These are phyloP conservation scores for Cyamopsis tetragonoloba DNA, from an alignment of 306 rosid species.

Conservation along the genomic window DNA sequence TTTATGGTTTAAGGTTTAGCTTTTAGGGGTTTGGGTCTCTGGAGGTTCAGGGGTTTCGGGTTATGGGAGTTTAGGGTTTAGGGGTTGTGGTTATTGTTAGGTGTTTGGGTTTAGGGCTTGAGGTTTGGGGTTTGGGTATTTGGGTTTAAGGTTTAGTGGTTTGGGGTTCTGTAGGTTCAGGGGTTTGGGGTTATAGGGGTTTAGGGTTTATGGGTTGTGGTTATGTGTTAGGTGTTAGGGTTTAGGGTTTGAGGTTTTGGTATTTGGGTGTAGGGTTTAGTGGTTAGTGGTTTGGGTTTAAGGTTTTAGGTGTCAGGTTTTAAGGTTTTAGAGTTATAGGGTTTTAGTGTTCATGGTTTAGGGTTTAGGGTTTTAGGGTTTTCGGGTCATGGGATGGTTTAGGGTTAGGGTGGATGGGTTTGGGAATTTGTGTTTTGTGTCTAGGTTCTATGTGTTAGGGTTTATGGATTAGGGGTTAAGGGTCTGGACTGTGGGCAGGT, in stretches of 20 bases:
- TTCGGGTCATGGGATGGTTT: background rate
- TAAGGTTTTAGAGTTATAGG: no score
- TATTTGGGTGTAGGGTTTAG: conserved; percentile 22
- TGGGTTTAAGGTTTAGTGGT: no score
- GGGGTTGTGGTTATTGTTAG: background rate
- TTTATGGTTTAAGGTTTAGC: conserved; percentile 14
- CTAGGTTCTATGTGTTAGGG: background rate
- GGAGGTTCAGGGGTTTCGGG: background rate
- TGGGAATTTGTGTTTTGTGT: background rate
- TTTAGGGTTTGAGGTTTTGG: conserved; percentile 27
- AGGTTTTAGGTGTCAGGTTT: background rate
- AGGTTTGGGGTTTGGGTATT: no score
- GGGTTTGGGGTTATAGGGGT: conserved; percentile 8
- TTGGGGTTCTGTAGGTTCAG: background rate
- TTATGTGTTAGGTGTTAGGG: conserved; percentile 17
- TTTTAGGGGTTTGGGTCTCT: conserved; percentile 12
- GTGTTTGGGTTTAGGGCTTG: background rate
- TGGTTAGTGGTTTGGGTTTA: background rate
- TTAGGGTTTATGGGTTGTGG: background rate
- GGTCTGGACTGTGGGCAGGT: no score
- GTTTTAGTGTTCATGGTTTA: background rate
- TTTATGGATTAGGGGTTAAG: conserved; percentile 3
- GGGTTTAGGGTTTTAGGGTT: background rate
- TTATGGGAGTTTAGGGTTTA: background rate
- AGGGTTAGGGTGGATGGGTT: no score